These are phyloP conservation scores for Teratosphaeria gauchensis DNA, from an alignment of 2,329 filamentous ascomycete genomes.

Conservation along the genomic window DNA sequence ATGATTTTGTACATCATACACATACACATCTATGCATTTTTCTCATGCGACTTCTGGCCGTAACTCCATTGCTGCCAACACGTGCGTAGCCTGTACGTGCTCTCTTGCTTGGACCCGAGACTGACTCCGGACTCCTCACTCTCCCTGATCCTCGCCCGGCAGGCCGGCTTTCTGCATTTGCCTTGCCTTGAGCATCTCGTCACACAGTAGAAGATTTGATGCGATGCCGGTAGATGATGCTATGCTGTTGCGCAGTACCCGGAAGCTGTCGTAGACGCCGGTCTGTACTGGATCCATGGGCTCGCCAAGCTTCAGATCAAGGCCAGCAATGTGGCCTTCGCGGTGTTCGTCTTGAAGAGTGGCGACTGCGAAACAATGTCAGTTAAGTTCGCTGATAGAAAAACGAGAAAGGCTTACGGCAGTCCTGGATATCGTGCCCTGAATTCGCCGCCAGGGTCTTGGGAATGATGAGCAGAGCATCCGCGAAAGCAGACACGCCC, in stretches of 20 bases:
- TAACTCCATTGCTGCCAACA: not conserved
- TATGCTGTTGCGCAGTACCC: slow-evolving; percentile 85
- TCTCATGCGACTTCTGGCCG: not conserved
- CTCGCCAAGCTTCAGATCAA: slow-evolving; percentile 78
- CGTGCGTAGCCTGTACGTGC: not conserved
- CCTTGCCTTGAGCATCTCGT: slow-evolving; percentile 93
- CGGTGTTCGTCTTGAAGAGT: slow-evolving; percentile 74
- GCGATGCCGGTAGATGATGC: slow-evolving; percentile 92
- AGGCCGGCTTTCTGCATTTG: slow-evolving; percentile 60
- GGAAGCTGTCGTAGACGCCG: slow-evolving; percentile 92
- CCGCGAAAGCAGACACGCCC: slow-evolving; percentile 89
- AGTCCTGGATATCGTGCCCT: slow-evolving; percentile 93
- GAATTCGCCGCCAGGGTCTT: slow-evolving; percentile 96
- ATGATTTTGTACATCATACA: not conserved
- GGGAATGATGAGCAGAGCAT: slow-evolving; percentile 88
- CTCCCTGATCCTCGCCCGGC: slow-evolving; percentile 14
- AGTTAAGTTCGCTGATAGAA: not conserved
- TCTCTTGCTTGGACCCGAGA: not conserved
- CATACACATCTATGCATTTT: not conserved
- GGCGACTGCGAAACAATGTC: slow-evolving; percentile 50
- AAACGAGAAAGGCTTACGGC: slow-evolving; percentile 50
- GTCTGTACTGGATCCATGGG: slow-evolving; percentile 91
- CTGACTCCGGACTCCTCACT: not conserved
- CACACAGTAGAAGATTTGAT: slow-evolving; percentile 86
- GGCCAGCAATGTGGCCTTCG: slow-evolving; percentile 75